A percentile compares a stretch with the other conserved stretches of the same genome.
phyloP scores from a whole-genome alignment of 805 yeast species.

The Suhomyces sp. region DNA sequence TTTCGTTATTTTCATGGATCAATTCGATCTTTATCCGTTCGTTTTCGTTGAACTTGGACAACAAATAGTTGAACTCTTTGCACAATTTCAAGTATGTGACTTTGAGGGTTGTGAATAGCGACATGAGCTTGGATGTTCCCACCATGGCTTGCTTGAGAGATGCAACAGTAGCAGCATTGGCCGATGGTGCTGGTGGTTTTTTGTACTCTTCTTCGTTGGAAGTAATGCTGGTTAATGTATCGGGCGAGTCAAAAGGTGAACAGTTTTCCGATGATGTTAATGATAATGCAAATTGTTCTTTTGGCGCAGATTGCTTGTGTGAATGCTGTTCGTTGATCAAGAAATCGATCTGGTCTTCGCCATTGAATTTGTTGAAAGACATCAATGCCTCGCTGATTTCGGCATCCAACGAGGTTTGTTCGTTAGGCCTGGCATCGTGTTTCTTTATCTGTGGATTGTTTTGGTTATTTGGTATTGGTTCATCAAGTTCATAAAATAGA shows the following conservation, averaged over 20 bases:
- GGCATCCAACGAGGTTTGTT: slow-evolving; percentile 8
- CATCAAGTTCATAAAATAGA: slow-evolving; percentile 5
- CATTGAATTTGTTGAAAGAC: slow-evolving; percentile 12
- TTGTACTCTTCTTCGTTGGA: slow-evolving; percentile 9
- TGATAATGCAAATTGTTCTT: neutral
- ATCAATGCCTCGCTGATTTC: slow-evolving; percentile 14
- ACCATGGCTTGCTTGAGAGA: slow-evolving; percentile 15
- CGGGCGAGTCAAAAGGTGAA: slow-evolving; percentile 16
- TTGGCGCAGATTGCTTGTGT: neutral
- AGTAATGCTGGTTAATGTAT: slow-evolving; percentile 8
- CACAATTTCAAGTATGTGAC: slow-evolving; percentile 36
- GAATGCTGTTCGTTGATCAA: neutral
- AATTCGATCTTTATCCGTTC: slow-evolving; percentile 32
- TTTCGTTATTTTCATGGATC: slow-evolving; percentile 35
- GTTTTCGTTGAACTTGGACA: slow-evolving; percentile 35
- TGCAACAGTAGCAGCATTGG: slow-evolving; percentile 8
- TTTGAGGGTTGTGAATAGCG: slow-evolving; percentile 32
- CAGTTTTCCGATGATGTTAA: slow-evolving; percentile 7
- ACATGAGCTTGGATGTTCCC: slow-evolving; percentile 21
- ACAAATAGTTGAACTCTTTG: slow-evolving; percentile 35
- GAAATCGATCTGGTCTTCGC: slow-evolving; percentile 1
- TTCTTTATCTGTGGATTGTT: neutral
- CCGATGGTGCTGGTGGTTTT: slow-evolving; percentile 4
- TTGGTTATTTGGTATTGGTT: neutral
- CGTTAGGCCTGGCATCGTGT: neutral